Evolutionary conservation across 225 moss, liverwort and hornwort genomes (phyloP), one percentile per base, ranked within the genome.

Genomic region (Bryum argenteum): DNA sequence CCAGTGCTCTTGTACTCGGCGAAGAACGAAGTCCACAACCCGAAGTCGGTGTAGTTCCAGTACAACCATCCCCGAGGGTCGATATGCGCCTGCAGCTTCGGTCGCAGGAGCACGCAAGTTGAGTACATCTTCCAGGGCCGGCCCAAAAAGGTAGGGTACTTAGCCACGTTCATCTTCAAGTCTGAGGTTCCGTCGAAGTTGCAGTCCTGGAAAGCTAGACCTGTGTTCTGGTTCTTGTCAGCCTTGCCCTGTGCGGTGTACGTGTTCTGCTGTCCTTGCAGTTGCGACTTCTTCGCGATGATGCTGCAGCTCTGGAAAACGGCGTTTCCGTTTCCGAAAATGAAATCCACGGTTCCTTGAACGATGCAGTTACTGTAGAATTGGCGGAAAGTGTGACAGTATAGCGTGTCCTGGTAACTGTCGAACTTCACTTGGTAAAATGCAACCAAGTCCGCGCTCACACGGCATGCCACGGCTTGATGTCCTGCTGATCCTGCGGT

Each of bases 61-160:
- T 86, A 81, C 42, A 89, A 5, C 92, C 95, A 95, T 11, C 95
- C 95, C 21, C 44, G 33, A 0, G 92, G 89, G 5, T 78, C 54
- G 13, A 92, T 78, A 7, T 88, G 81, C 6, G 75, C 72, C 42
- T 82, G 83, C 8, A 95, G 65, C n/a, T 22, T 81, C 3, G 85
- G 79, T 15, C 77, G 69, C 8, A 90, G 48, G 19, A 80, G 72
- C 0, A 95, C 83, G 20, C 89, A 86, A 2, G 80, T 72, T 0
- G 95, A 91, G 72, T 87, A 92, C 1, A 45, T 22, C 69, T 95
- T 95, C 95, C 95, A 95, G 8, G 95, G 95, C 12, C 95, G 85
- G 24, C 95, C 95, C 9, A 95, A 66, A 61, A 67, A 95, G 1
- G 82, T 78, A 1, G 78, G 54, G 0, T 76, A 83, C 11, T 0